Base-by-base conservation (phyloP, 441 rosid genomes). In the Metrosideros polymorpha region DNA sequence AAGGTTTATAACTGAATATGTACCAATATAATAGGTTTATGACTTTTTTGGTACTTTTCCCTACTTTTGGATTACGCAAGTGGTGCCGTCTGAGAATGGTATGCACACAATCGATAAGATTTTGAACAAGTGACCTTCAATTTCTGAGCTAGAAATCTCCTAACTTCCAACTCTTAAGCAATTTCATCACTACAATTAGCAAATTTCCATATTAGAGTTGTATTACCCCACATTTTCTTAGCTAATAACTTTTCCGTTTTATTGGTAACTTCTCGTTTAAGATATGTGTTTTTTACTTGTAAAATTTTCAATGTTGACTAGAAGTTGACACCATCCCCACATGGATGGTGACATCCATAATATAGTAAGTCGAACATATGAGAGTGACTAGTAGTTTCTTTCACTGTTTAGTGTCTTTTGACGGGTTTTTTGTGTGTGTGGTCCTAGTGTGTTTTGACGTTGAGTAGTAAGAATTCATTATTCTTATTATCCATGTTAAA, bases 61-160 rank as follows among this genome's bases (percentile, higher is more conserved):
- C n/a, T n/a, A n/a, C n/a, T n/a, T n/a, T n/a, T n/a, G 6, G 25
- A 63, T 43, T 17, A 18, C 24, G 35, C 0, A 32, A 6, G 13
- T 9, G 32, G 1, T 32, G 43, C 12, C 4, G 0, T 18, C 4
- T 18, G 0, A 4, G 3, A 35, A 1, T 2, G 32, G 2, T 5
- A 32, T 18, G 3, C 6, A 63, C 9, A 6, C 6, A 4, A 3
- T 5, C 32, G 4, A 63, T 63, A 19, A 63, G 42, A 17, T 63
- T 63, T 8, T 32, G 42, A 63, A 30, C 0, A 18, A 2, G 24
- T 2, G 24, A 17, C 22, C 39, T 17, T 61, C 22, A 17, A 15
- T 30, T 61, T 15, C 2, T 8, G 6, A 61, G 25, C 9, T 30
- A 2, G n/a, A 32, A 30, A 63, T 15, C 25, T 17, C 12, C 0